Percentiles rank a stretch among this genome's conserved stretches.
phyloP scores from a whole-genome alignment of 1,284 basidiomycete species.

The Papiliotrema nemorosa region DNA sequence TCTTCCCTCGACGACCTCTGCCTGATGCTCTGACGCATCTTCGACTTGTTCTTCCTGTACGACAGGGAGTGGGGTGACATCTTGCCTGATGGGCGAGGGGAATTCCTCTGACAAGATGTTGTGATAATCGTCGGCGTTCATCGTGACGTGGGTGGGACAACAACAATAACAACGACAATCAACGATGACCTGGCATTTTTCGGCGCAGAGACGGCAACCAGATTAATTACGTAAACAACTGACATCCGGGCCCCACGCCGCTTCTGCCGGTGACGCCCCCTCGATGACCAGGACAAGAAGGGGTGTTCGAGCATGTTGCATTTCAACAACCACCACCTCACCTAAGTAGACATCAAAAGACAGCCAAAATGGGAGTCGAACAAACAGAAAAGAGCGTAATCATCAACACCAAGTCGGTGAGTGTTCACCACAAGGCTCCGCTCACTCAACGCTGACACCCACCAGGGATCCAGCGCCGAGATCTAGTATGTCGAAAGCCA shows the following conservation, averaged over 20 bases:
- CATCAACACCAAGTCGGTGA: slow-evolving; percentile 38
- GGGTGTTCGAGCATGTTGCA: neutral
- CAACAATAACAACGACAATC: neutral
- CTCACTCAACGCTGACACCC: slow-evolving; percentile 3
- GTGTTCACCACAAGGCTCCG: slow-evolving; percentile 5
- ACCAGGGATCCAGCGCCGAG: slow-evolving; percentile 66
- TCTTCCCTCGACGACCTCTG: too few relatives aligned
- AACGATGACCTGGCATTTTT: neutral
- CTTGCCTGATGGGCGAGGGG: slow-evolving; percentile 1
- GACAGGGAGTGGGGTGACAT: neutral
- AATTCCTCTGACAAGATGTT: slow-evolving; percentile 8
- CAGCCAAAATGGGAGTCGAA: slow-evolving; percentile 40
- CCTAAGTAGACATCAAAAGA: too few relatives aligned
- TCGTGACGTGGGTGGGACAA: neutral
- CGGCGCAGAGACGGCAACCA: too few relatives aligned
- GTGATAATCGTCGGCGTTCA: slow-evolving; percentile 4
- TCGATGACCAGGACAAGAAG: too few relatives aligned
- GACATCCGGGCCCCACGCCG: too few relatives aligned
- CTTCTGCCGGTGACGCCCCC: too few relatives aligned
- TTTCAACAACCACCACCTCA: too few relatives aligned
- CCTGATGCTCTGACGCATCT: neutral
- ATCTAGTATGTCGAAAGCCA: slow-evolving; percentile 49
- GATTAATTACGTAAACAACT: too few relatives aligned
- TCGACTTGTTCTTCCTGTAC: neutral
- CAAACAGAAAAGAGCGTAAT: slow-evolving; percentile 39